Evolutionary conservation across 75 land plant species (phyloP).

Genomic region (Adiantum capillusveneris): DNA sequence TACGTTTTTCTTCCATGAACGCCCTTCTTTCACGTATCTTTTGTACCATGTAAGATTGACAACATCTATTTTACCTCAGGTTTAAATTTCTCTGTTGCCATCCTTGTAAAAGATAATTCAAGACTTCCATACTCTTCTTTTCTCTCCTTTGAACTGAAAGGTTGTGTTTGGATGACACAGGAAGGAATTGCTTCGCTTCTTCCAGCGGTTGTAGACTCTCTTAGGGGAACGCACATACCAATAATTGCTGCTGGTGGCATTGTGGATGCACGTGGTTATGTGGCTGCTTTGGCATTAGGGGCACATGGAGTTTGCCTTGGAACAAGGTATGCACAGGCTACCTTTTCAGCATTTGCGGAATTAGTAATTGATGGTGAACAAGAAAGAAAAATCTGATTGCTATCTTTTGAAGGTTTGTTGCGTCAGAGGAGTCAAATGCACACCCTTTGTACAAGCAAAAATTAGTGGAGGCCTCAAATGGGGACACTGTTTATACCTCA

Average conservation of each 20-base stretch:
- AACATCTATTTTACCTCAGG: too few relatives aligned
- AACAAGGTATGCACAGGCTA: slow-evolving; percentile 46
- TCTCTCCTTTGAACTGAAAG: too few relatives aligned
- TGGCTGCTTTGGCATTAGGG: slow-evolving; percentile 85
- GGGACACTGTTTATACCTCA: slow-evolving; percentile 57
- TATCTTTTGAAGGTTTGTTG: slow-evolving; percentile 59
- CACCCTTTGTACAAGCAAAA: slow-evolving; percentile 69
- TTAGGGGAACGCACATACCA: slow-evolving; percentile 42
- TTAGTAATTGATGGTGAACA: too few relatives aligned
- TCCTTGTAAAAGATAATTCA: too few relatives aligned
- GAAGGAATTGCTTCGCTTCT: slow-evolving; percentile 46
- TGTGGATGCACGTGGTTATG: slow-evolving; percentile 84
- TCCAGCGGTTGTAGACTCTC: slow-evolving; percentile 65
- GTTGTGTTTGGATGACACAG: slow-evolving; percentile 29
- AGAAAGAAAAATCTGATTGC: too few relatives aligned
- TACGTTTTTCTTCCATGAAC: too few relatives aligned
- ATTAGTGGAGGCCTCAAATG: slow-evolving; percentile 32
- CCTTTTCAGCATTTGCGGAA: not conserved
- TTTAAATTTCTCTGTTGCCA: too few relatives aligned
- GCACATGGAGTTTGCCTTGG: slow-evolving; percentile 85
- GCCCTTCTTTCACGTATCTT: too few relatives aligned
- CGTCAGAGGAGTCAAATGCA: slow-evolving; percentile 71
- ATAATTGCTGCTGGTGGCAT: slow-evolving; percentile 91
- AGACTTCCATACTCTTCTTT: too few relatives aligned
- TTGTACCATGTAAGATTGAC: too few relatives aligned